Evolutionary conservation across 345 rosid species (phyloP), one percentile per base, ranked within the genome.

Genomic region (Camelina sativa): DNA sequence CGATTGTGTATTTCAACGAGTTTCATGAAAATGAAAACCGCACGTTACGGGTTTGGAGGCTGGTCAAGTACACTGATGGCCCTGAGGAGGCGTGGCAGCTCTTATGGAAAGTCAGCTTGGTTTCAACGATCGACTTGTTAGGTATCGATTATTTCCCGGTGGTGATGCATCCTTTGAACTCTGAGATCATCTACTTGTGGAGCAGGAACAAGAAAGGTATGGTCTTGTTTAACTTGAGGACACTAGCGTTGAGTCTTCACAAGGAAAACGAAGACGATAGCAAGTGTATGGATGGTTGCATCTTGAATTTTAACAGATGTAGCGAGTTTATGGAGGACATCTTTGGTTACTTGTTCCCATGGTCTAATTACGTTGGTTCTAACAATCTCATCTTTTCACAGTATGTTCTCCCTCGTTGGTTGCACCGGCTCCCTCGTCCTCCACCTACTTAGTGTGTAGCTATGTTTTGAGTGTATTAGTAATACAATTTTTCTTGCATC

Each of bases 371-470:
- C 4, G 4, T 1, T 13, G 6, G 9, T 62, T 35, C 34, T 62
- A 62, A 62, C 19, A 12, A 17, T 16, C 62, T 72, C 53, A 12
- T 38, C 34, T 72, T 72, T 41, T 51, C 69, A 0, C 76, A 72
- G 11, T 72, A 23, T 72, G 69, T 62, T 72, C 69, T 62, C 54
- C 76, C 69, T 23, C 69, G 76, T 52, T 72, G 76, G 76, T 3
- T 44, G 3, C 50, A 44, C 7, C 50, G 50, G n/a, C 50, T 44
- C 30, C 30, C 30, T 28, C 30, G 30, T 28, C 30, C 30, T 28
- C 30, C 30, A 28, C 30, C 30, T 4, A 28, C 30, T 28, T 28
- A 28, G 30, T 28, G 0, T 28, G 30, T 25, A 25, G 28, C 28
- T 25, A 25, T 25, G 28, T 25, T 25, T 25, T 25, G 28, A 25